Evolutionary conservation across 2,329 filamentous ascomycete genomes (phyloP).

Genomic region (Ambrosiella cleistominuta): DNA sequence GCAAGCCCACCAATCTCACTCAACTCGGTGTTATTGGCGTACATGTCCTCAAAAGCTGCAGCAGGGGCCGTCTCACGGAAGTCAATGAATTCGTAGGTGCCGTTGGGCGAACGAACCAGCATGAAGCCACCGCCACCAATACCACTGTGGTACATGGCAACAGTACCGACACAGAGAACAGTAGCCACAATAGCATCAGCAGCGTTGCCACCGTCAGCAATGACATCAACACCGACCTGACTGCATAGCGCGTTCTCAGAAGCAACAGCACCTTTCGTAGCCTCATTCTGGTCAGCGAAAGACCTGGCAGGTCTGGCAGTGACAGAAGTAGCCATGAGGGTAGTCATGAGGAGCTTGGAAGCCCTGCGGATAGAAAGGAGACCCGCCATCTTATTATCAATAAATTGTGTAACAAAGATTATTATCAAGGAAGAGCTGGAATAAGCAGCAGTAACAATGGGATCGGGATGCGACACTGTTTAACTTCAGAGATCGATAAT

Average conservation of each 20-base stretch:
- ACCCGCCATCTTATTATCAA: conserved; percentile 5
- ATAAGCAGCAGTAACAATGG: background rate
- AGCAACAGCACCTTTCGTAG: conserved; percentile 36
- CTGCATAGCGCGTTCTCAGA: conserved; percentile 43
- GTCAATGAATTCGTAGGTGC: conserved; percentile 62
- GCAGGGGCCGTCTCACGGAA: conserved; percentile 73
- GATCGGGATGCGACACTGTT: background rate
- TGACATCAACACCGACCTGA: conserved; percentile 36
- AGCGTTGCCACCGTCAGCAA: conserved; percentile 45
- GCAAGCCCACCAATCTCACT: conserved; percentile 56
- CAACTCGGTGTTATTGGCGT: conserved; percentile 43
- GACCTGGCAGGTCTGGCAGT: background rate
- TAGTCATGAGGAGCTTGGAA: conserved; percentile 7
- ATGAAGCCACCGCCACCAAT: conserved; percentile 69
- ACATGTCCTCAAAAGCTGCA: conserved; percentile 68
- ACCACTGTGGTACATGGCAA: conserved; percentile 50
- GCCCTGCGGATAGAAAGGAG: conserved; percentile 7
- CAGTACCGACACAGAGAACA: conserved; percentile 44
- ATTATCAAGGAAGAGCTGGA: too few relatives aligned
- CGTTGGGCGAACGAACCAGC: conserved; percentile 47
- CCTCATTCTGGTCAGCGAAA: background rate
- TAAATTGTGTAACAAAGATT: background rate
- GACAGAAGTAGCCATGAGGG: conserved; percentile 1
- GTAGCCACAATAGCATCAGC: conserved; percentile 49
- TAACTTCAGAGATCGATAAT: too few relatives aligned